Conservation (phyloP, 495 filamentous ascomycete species). For the Podospora sp. region DNA sequence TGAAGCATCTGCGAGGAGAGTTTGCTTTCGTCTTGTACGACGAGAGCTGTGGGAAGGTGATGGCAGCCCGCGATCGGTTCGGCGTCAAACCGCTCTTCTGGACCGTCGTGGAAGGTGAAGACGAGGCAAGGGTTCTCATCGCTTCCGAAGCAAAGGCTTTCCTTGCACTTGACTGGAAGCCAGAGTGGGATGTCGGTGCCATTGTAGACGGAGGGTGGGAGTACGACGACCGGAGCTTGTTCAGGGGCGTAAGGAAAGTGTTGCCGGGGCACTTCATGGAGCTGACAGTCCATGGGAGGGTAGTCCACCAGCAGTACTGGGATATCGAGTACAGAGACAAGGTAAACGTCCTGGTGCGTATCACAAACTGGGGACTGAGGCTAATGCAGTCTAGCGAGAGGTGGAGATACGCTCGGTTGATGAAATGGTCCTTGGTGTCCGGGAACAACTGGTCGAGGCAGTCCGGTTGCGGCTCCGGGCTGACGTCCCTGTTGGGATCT, state of each 20-base stretch:
- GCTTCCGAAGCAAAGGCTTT: constrained; percentile 53
- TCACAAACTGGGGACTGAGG: neutral
- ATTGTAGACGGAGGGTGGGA: constrained; percentile 44
- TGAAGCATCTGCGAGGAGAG: constrained; percentile 52
- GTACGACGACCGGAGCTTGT: constrained; percentile 45
- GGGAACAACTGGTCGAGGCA: constrained; percentile 48
- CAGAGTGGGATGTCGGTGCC: constrained; percentile 52
- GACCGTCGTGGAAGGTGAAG: constrained; percentile 31
- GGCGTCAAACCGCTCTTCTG: constrained; percentile 59
- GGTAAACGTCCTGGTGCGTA: constrained; percentile 23
- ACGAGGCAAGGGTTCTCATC: constrained; percentile 39
- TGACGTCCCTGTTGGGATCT: constrained; percentile 57
- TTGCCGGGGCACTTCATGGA: constrained; percentile 40
- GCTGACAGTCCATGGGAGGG: constrained; percentile 29
- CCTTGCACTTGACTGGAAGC: constrained; percentile 47
- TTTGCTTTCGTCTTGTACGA: constrained; percentile 56
- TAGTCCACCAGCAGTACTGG: constrained; percentile 49
- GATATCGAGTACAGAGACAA: constrained; percentile 53
- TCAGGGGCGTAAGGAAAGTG: constrained; percentile 50
- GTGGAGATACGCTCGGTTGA: constrained; percentile 41
- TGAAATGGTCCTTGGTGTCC: constrained; percentile 51
- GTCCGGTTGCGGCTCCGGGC: constrained; percentile 52
- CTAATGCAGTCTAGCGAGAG: constrained; percentile 17
- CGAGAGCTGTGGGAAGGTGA: constrained; percentile 37
- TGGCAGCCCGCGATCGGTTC: constrained; percentile 54